Conservation (phyloP, 768 basidiomycete species). For the Ramaria rubella region DNA sequence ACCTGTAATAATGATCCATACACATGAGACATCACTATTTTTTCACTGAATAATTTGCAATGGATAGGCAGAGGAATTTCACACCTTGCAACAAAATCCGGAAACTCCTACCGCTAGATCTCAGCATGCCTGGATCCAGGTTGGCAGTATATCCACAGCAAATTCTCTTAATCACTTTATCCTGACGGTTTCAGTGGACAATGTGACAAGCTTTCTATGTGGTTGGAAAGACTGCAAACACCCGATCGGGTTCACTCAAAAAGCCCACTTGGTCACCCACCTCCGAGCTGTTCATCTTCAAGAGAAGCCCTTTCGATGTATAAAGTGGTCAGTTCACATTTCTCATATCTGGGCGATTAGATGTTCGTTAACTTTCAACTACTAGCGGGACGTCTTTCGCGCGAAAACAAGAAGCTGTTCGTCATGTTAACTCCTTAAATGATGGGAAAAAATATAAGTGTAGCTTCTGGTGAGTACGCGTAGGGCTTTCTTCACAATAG, state of each 20-base stretch:
- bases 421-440: slow-evolving; percentile 6
- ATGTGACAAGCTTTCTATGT: neutral
- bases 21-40: too few relatives aligned
- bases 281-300: too few relatives aligned
- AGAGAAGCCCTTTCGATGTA: neutral
- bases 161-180: neutral
- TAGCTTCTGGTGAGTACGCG: slow-evolving; percentile 3
- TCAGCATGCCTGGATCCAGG: neutral
- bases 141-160: neutral
- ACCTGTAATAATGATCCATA: too few relatives aligned
- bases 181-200: neutral
- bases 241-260: neutral
- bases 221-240: neutral
- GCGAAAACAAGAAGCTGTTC: slow-evolving; percentile 6
- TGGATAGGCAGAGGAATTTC: too few relatives aligned
- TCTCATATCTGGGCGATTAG: too few relatives aligned
- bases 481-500: neutral
- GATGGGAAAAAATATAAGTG: slow-evolving; percentile 10
- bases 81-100: too few relatives aligned
- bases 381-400: slow-evolving; percentile 1
- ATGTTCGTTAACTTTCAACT: too few relatives aligned
- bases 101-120: neutral
- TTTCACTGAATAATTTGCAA: too few relatives aligned
- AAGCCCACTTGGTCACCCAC: neutral
- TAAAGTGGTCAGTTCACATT: too few relatives aligned